phyloP scores from a whole-genome alignment of 805 yeast species.

The Candida sanyiensis region DNA sequence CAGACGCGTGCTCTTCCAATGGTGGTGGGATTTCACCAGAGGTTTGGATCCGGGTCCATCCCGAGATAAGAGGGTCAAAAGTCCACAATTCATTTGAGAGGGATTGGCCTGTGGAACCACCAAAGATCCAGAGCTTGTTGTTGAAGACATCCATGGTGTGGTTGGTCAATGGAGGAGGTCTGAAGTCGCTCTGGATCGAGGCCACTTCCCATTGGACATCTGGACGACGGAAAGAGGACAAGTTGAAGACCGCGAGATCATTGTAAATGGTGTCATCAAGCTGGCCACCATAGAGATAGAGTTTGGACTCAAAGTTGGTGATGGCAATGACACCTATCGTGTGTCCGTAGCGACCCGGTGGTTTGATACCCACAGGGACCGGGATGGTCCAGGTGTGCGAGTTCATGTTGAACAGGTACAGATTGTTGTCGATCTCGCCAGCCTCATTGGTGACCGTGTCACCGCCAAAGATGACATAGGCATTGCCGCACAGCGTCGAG shows the following conservation, averaged over 20 bases:
- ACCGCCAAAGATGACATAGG: slow-evolving; percentile 93
- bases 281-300: slow-evolving; percentile 94
- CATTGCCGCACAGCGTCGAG: slow-evolving; percentile 86
- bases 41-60: slow-evolving; percentile 69
- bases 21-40: slow-evolving; percentile 74
- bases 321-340: slow-evolving; percentile 71
- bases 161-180: slow-evolving; percentile 83
- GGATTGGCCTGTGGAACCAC: slow-evolving; percentile 78
- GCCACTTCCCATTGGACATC: slow-evolving; percentile 80
- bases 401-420: slow-evolving; percentile 79
- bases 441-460: slow-evolving; percentile 79
- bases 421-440: slow-evolving; percentile 80
- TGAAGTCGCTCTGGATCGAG: slow-evolving; percentile 42
- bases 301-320: slow-evolving; percentile 48
- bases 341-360: slow-evolving; percentile 93
- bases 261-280: slow-evolving; percentile 75
- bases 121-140: slow-evolving; percentile 78
- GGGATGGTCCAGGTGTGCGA: slow-evolving; percentile 78
- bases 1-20: slow-evolving; percentile 85
- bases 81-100: slow-evolving; percentile 75
- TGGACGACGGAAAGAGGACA: slow-evolving; percentile 78
- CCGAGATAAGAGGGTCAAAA: slow-evolving; percentile 61
- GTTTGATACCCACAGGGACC: slow-evolving; percentile 66
- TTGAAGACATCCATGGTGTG: slow-evolving; percentile 83
- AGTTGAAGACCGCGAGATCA: slow-evolving; percentile 81